Evolutionary conservation across 352 stramenopile genomes (phyloP).

Genomic region (Globisporangium lucens): DNA sequence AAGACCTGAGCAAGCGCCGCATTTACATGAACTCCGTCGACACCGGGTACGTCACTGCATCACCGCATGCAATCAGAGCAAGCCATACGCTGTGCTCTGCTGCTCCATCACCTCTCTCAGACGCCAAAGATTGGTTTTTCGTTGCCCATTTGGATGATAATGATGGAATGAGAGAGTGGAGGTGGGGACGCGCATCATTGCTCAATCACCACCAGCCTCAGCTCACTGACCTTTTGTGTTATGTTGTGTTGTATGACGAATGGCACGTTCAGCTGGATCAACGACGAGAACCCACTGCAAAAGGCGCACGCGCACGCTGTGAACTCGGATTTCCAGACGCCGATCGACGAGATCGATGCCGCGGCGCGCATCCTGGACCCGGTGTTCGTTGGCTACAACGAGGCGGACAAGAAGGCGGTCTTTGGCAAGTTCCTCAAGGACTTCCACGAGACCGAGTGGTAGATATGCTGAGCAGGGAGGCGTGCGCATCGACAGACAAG

Average conservation of each 20-base stretch:
- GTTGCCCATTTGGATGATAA: neutral
- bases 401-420: slow-evolving; percentile 34
- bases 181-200: slow-evolving; percentile 2
- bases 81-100: neutral
- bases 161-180: neutral
- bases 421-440: slow-evolving; percentile 89
- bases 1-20: slow-evolving; percentile 91
- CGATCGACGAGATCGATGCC: slow-evolving; percentile 97
- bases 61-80: neutral
- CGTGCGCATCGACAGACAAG: neutral
- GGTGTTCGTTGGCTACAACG: slow-evolving; percentile 89
- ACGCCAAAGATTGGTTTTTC: slow-evolving; percentile 9
- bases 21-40: slow-evolving; percentile 99
- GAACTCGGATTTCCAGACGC: slow-evolving; percentile 94
- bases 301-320: slow-evolving; percentile 91
- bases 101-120: slow-evolving; percentile 7
- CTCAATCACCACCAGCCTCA: neutral
- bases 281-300: slow-evolving; percentile 96
- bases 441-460: slow-evolving; percentile 90
- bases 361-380: slow-evolving; percentile 94
- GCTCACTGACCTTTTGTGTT: slow-evolving; percentile 2
- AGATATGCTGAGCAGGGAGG: slow-evolving; percentile 11
- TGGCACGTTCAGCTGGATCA: slow-evolving; percentile 88
- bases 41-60: slow-evolving; percentile 75
- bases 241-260: slow-evolving; percentile 5